Percentiles rank a stretch among this genome's conserved stretches.
phyloP scores from a whole-genome alignment of 2,329 filamentous ascomycete species.

The Myriangium duriaei region DNA sequence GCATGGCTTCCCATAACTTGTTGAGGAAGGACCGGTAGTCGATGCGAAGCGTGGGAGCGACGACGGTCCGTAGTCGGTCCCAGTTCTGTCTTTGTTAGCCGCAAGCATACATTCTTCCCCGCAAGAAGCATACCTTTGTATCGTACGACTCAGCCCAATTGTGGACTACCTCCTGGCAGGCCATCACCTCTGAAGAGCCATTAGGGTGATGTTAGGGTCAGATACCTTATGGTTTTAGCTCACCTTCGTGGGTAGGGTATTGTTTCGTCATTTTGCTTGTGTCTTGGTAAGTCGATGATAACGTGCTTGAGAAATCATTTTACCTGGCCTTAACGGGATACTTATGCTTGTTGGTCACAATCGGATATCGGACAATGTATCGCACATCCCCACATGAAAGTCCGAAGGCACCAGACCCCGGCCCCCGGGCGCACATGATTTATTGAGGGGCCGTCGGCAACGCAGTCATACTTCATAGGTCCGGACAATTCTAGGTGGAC shows the following conservation, averaged over 20 bases:
- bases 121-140: constrained; percentile 43
- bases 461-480: too few species aligned
- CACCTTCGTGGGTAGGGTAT: constrained; percentile 13
- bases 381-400: constrained; percentile 6
- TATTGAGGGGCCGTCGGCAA: neutral
- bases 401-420: constrained; percentile 7
- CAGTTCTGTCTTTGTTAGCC: constrained; percentile 39
- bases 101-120: too few species aligned
- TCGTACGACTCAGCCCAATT: constrained; percentile 57
- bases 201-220: neutral
- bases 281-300: neutral
- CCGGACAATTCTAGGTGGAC: too few species aligned
- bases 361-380: constrained; percentile 1
- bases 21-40: constrained; percentile 53
- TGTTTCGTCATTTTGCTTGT: constrained; percentile 1
- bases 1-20: constrained; percentile 45
- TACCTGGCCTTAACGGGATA: neutral
- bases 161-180: constrained; percentile 33
- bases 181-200: constrained; percentile 34
- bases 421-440: too few species aligned
- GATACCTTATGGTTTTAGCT: too few species aligned
- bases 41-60: constrained; percentile 51
- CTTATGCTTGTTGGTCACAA: neutral
- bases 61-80: constrained; percentile 46
- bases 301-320: neutral